Base-by-base conservation (phyloP, 2,329 filamentous ascomycete species). In the Colletotrichum kahawae region DNA sequence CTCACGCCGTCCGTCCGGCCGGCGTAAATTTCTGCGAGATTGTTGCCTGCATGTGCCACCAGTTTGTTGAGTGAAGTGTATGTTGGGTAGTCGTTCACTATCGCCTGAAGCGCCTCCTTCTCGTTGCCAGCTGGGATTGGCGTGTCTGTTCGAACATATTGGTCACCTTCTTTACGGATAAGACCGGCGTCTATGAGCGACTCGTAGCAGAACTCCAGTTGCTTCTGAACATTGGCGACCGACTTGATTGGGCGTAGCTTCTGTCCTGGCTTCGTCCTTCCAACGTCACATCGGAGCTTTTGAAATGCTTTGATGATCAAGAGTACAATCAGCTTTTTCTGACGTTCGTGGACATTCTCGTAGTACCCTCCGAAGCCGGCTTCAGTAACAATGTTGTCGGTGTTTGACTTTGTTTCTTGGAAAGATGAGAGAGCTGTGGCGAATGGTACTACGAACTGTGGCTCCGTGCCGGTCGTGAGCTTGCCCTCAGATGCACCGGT, bases 291-390 rank as follows among this genome's bases (percentile, higher is more conserved):
- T 18, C 70, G 29, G 13, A 72, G 38, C 24, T 72, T 72, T 21
- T 67, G 70, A 8, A 72, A 72, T 14, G 70, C 56, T 5, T 72
- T 67, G 4, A 67, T 24, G 31, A 72, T 56, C 8, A 68, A 13
- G 12, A 31, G 51, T 5, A 63, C 31, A 14, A 67, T 67, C 16
- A 72, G 38, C 9, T 24, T 13, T 7, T 59, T 68, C 10, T 72
- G 70, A 13, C 38, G 36, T 16, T 56, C 24, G n/a, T 72, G 70
- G 4, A 72, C 70, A 24, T 67, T 67, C 1, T 43, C 54, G 56
- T 68, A 72, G 56, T 72, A 72, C 1, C 70, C 70, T 1, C 56
- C 56, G 14, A 72, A 72, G 2, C 70, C 70, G n/a, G 64, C 36
- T n/a, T 67, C 51, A 13, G 70, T 54, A 4, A 72, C 64, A 7